phyloP scores from a whole-genome alignment of 768 basidiomycete genomes.

The Suillus subluteus region DNA sequence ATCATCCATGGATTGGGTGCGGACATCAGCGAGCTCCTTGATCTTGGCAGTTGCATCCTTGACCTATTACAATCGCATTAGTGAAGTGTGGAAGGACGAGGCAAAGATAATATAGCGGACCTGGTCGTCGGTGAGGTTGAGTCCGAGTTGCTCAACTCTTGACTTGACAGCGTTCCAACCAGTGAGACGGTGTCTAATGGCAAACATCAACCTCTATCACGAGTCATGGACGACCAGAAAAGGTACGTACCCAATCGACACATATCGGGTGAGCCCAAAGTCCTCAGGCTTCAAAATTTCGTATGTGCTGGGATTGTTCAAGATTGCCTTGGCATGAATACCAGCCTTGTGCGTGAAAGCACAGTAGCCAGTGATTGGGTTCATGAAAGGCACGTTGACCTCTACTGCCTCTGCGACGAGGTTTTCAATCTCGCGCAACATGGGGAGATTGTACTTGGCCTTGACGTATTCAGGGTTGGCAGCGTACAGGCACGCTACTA shows the following conservation, averaged over 20 bases:
- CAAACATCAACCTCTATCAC: constrained; percentile 2
- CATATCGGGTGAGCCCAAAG: constrained; percentile 96
- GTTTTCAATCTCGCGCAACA: constrained; percentile 99
- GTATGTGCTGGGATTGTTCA: constrained; percentile 99
- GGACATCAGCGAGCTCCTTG: constrained; percentile 98
- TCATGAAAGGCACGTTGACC: constrained; percentile 97
- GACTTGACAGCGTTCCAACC: constrained; percentile 99
- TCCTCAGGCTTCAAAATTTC: constrained; percentile 99
- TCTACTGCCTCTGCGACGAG: constrained; percentile 98
- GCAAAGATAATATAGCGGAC: constrained; percentile 35
- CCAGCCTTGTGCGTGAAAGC: constrained; percentile 99
- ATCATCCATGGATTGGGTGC: constrained; percentile 99
- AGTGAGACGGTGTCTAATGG: constrained; percentile 81
- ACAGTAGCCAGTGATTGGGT: constrained; percentile 96
- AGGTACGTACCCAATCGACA: constrained; percentile 82
- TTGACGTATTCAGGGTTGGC: constrained; percentile 99
- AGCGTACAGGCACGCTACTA: constrained; percentile 95
- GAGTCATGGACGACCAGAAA: neutral
- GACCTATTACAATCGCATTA: constrained; percentile 50
- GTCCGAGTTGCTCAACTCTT: constrained; percentile 94
- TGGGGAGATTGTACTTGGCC: constrained; percentile 95
- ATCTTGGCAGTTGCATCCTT: constrained; percentile 99
- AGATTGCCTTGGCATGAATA: constrained; percentile 99
- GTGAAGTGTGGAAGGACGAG: constrained; percentile 8
- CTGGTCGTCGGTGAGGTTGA: constrained; percentile 89